A percentile compares a stretch with the other conserved stretches of the same genome.
These are phyloP conservation scores for Fusarium armeniacum DNA, from an alignment of 2,329 filamentous ascomycete species.

Conservation along the genomic window DNA sequence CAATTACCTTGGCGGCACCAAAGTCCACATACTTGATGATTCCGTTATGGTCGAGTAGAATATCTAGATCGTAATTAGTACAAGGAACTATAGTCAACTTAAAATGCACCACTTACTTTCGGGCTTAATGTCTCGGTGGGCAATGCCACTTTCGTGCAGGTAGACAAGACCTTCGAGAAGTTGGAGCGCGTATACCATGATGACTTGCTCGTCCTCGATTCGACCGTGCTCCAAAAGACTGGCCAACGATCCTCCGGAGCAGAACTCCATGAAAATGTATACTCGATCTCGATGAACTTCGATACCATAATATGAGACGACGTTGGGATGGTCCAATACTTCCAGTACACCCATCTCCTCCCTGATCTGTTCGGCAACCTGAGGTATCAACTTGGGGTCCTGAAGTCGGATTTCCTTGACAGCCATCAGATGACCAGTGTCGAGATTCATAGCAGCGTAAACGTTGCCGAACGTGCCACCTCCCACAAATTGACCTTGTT, in stretches of 20 bases:
- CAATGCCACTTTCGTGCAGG: constrained; percentile 90
- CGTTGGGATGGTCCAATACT: constrained; percentile 95
- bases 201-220: constrained; percentile 97
- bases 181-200: constrained; percentile 95
- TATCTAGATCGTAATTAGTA: constrained; percentile 69
- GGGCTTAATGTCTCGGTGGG: constrained; percentile 97
- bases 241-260: constrained; percentile 92
- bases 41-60: constrained; percentile 95
- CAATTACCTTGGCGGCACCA: constrained; percentile 96
- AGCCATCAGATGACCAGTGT: constrained; percentile 96
- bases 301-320: constrained; percentile 97
- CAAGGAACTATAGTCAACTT: neutral
- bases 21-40: constrained; percentile 99
- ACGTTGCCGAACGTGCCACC: constrained; percentile 98
- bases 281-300: constrained; percentile 98
- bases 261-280: constrained; percentile 99
- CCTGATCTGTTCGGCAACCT: constrained; percentile 91
- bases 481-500: constrained; percentile 98
- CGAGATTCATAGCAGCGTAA: constrained; percentile 96
- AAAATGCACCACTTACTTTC: constrained; percentile 77
- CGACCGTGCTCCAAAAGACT: constrained; percentile 92
- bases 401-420: constrained; percentile 98
- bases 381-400: constrained; percentile 95
- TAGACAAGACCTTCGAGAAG: constrained; percentile 95
- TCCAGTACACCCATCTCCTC: constrained; percentile 98